Conservation (phyloP, 768 basidiomycete genomes). For the Cubamyces lactineus region DNA sequence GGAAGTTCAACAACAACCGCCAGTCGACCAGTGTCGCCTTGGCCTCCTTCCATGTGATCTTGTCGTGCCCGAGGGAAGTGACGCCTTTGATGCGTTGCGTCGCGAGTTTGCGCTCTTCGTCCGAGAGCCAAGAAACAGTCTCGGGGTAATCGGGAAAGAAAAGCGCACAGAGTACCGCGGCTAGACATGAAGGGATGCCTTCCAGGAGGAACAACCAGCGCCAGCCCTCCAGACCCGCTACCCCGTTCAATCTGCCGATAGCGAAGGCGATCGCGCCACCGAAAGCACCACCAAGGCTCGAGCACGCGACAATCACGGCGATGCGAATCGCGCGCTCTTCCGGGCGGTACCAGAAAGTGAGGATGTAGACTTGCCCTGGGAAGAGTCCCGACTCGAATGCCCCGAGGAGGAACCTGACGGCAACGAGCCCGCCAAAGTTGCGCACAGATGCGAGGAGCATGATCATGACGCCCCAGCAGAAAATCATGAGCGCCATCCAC, state of each 20-base stretch:
- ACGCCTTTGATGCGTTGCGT: constrained; percentile 42
- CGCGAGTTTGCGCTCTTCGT: constrained; percentile 46
- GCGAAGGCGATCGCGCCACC: constrained; percentile 40
- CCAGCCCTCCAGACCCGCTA: constrained; percentile 33
- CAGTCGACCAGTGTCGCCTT: constrained; percentile 40
- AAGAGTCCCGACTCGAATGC: constrained; percentile 48
- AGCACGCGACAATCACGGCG: constrained; percentile 37
- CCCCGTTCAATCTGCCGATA: constrained; percentile 34
- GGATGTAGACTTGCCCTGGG: constrained; percentile 45
- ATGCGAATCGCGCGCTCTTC: constrained; percentile 35
- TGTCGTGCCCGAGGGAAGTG: constrained; percentile 38
- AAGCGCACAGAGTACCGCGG: constrained; percentile 36
- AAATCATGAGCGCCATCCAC: constrained; percentile 46
- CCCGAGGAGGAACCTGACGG: constrained; percentile 46
- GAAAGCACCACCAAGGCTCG: constrained; percentile 34
- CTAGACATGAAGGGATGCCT: constrained; percentile 48
- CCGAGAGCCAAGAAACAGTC: constrained; percentile 47
- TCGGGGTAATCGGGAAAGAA: constrained; percentile 55
- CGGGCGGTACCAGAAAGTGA: constrained; percentile 50
- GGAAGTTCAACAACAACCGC: too few species aligned
- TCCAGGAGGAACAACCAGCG: constrained; percentile 48
- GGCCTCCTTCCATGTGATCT: constrained; percentile 44
- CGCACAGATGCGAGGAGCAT: constrained; percentile 43
- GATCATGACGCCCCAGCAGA: constrained; percentile 43
- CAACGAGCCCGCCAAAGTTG: constrained; percentile 40